Percentiles rank a stretch among this genome's conserved stretches.
These are phyloP conservation scores for Teratosphaeria destructans DNA, from an alignment of 2,329 filamentous ascomycete genomes.

Conservation along the genomic window DNA sequence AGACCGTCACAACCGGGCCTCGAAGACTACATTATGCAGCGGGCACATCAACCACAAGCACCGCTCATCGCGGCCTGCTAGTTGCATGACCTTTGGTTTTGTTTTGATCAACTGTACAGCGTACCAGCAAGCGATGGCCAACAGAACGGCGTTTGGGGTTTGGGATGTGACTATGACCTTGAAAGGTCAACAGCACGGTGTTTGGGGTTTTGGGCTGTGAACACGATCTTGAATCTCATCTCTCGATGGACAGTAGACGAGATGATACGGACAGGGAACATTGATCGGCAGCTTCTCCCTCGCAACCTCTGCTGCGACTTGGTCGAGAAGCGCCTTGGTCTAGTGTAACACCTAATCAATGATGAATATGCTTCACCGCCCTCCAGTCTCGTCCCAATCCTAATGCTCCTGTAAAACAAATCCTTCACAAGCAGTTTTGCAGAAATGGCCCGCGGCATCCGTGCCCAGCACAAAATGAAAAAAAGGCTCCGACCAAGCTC, in stretches of 20 bases:
- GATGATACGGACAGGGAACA: not conserved
- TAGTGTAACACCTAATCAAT: not conserved
- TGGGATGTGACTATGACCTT: slow-evolving; percentile 5
- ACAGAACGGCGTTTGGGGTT: slow-evolving; percentile 1
- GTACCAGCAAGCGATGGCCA: slow-evolving; percentile 16
- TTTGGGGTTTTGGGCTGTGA: slow-evolving; percentile 4
- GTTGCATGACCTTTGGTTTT: slow-evolving; percentile 21
- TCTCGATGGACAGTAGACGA: not conserved
- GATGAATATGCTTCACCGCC: not conserved
- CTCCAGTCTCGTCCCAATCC: not conserved
- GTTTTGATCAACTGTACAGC: slow-evolving; percentile 8
- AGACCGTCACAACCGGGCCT: slow-evolving; percentile 14
- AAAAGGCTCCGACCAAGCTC: not conserved
- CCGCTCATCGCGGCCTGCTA: slow-evolving; percentile 33
- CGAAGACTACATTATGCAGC: slow-evolving; percentile 24
- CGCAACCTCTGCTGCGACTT: not conserved
- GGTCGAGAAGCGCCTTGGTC: not conserved
- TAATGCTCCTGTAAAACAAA: not conserved
- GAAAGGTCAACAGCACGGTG: not conserved
- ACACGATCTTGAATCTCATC: slow-evolving; percentile 13
- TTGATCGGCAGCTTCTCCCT: not conserved
- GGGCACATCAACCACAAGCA: slow-evolving; percentile 26
- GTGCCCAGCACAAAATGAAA: not conserved
- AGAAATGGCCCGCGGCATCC: not conserved
- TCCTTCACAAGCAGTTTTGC: not conserved